Conservation (phyloP, 441 rosid species). For the Brassica balearica region DNA sequence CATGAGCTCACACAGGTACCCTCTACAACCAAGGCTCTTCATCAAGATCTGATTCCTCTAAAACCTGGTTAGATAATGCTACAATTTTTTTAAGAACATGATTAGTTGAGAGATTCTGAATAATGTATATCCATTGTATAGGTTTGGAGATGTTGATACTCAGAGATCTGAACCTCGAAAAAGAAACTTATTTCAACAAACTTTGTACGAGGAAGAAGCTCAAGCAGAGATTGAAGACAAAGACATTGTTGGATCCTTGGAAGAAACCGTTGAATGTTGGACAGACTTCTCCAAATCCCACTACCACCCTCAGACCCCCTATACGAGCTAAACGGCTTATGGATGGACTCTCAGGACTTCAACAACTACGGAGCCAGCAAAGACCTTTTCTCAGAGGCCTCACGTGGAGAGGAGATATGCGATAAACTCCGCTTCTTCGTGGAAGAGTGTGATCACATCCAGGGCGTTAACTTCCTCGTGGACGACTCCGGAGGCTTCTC, state of each 20-base stretch:
- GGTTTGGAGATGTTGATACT: slow-evolving; percentile 75
- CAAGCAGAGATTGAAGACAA: slow-evolving; percentile 57
- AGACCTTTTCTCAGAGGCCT: slow-evolving; percentile 66
- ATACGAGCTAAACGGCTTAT: slow-evolving; percentile 72
- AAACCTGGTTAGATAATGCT: slow-evolving; percentile 69
- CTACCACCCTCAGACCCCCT: slow-evolving; percentile 83
- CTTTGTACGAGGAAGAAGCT: slow-evolving; percentile 70
- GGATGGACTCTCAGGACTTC: slow-evolving; percentile 63
- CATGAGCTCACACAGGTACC: slow-evolving; percentile 71
- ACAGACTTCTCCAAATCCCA: slow-evolving; percentile 92
- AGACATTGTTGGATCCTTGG: slow-evolving; percentile 76
- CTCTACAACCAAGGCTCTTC: slow-evolving; percentile 56
- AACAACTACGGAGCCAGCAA: slow-evolving; percentile 82
- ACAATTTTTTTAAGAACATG: slow-evolving; percentile 1
- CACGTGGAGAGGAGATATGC: slow-evolving; percentile 73
- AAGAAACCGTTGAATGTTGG: slow-evolving; percentile 75
- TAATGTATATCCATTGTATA: slow-evolving; percentile 27
- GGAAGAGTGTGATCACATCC: slow-evolving; percentile 93
- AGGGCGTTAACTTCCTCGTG: slow-evolving; percentile 91
- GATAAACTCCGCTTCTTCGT: slow-evolving; percentile 84
- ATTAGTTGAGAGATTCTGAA: background rate
- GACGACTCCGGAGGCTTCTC: slow-evolving; percentile 93
- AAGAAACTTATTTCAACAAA: slow-evolving; percentile 82
- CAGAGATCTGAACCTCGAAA: slow-evolving; percentile 58
- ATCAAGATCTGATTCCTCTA: slow-evolving; percentile 49